Evolutionary conservation across 1,139 yeast genomes (phyloP), one percentile per base, ranked within the genome.

Genomic region (Scheffersomyces illinoinensis): DNA sequence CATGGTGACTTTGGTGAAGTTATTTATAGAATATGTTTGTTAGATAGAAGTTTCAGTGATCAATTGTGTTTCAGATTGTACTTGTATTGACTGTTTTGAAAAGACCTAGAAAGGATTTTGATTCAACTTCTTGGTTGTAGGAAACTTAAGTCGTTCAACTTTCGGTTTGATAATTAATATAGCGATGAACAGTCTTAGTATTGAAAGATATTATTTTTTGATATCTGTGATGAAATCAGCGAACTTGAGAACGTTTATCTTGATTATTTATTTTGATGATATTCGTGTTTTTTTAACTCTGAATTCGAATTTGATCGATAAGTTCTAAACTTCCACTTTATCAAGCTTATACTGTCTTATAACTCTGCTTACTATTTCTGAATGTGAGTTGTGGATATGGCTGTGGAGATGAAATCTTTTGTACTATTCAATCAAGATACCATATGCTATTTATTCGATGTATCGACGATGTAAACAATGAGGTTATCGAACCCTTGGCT

Each of bases 1-100:
- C 82, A 78, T 77, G 53, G 56, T 19, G 53, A 26, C 12, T 6
- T 17, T 4, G 51, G 5, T 48, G 51, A 20, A 20, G 14, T 48
- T 20, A 48, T 21, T 47, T n/a, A n/a, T n/a, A 47, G 52, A 19
- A 48, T 33, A 33, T 33, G 43, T 33, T 33, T 12, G 19, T 47
- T 19, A 19, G 50, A 19, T 19, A 47, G 50, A n/a, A 23, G 53
- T 7, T 50, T 18, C 5, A 21, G 20, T n/a, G 12, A 5, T 2
- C 8, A 50, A 19, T 50, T n/a, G 52, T 4, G 26, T 21, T 19
- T 19, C 24, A 19, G 53, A 19, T 17, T 17, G 19, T 26, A n/a
- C 24, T 26, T 19, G 52, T n/a, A 18, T 24, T 47, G 10, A 5
- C 6, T 24, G 26, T 24, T 24, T 24, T 5, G 6, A 6, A 24